phyloP scores from a whole-genome alignment of 2,329 filamentous ascomycete genomes.

The Aspergillus proliferans region DNA sequence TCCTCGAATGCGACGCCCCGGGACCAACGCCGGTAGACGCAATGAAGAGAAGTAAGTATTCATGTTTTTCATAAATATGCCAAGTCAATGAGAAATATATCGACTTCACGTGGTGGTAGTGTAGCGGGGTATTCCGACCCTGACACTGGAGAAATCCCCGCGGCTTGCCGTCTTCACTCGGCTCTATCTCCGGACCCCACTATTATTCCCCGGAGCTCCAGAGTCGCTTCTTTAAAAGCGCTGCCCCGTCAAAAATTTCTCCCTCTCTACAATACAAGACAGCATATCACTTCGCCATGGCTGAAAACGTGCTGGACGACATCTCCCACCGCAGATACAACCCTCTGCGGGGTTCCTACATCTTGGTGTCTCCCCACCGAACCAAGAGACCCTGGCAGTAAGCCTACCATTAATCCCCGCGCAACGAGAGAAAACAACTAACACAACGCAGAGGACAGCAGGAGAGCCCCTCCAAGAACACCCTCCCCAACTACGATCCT shows the following conservation, averaged over 20 bases:
- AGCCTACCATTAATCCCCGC: slow-evolving; percentile 34
- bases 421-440: background rate
- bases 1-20: no score
- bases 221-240: background rate
- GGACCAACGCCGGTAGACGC: no score
- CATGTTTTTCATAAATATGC: no score
- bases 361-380: slow-evolving; percentile 90
- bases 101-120: no score
- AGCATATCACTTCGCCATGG: slow-evolving; percentile 46
- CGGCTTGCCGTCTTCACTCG: background rate
- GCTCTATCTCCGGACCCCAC: slow-evolving; percentile 15
- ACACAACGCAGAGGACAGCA: slow-evolving; percentile 60
- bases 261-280: slow-evolving; percentile 2
- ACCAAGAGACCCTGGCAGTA: slow-evolving; percentile 98
- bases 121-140: no score
- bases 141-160: no score
- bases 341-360: slow-evolving; percentile 79
- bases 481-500: slow-evolving; percentile 74
- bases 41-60: no score
- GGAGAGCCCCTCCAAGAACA: slow-evolving; percentile 62
- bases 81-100: no score
- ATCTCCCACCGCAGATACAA: slow-evolving; percentile 96
- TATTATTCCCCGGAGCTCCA: slow-evolving; percentile 14
- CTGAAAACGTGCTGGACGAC: slow-evolving; percentile 76
- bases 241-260: slow-evolving; percentile 2